Percentiles rank a stretch among this genome's conserved stretches.
phyloP scores from a whole-genome alignment of 148 eudicot genomes.

The Gaultheria prostrata region DNA sequence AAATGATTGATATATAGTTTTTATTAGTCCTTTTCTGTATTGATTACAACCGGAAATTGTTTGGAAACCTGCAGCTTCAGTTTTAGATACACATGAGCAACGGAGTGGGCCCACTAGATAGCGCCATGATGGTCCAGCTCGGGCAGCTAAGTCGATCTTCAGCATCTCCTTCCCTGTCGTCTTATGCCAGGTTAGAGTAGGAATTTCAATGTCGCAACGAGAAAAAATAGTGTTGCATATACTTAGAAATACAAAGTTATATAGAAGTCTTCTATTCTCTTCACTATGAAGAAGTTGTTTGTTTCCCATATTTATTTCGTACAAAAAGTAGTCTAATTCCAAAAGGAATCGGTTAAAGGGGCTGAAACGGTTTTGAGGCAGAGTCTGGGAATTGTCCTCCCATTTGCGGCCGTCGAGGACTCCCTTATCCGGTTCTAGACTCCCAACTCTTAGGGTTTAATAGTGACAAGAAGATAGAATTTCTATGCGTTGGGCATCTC shows the following conservation, averaged over 20 bases:
- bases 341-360: neutral
- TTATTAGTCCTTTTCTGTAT: neutral
- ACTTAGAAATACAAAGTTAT: too few relatives aligned
- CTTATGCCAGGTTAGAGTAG: neutral
- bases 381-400: neutral
- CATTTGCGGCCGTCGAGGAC: neutral
- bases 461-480: too few relatives aligned
- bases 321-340: neutral
- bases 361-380: neutral
- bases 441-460: too few relatives aligned
- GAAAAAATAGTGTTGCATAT: too few relatives aligned
- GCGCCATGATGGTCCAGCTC: neutral
- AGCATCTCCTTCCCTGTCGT: neutral
- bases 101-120: neutral
- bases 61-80: neutral
- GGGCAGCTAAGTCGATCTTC: neutral
- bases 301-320: neutral
- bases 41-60: neutral
- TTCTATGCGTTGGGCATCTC: too few relatives aligned
- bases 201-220: neutral
- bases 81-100: neutral
- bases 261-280: too few relatives aligned
- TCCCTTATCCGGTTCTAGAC: too few relatives aligned
- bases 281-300: neutral
- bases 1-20: neutral